Percentiles rank a stretch among this genome's conserved stretches.
These are phyloP conservation scores for Cryptosporidium tyzzeri DNA, from an alignment of 169 alveolate species.

Conservation along the genomic window DNA sequence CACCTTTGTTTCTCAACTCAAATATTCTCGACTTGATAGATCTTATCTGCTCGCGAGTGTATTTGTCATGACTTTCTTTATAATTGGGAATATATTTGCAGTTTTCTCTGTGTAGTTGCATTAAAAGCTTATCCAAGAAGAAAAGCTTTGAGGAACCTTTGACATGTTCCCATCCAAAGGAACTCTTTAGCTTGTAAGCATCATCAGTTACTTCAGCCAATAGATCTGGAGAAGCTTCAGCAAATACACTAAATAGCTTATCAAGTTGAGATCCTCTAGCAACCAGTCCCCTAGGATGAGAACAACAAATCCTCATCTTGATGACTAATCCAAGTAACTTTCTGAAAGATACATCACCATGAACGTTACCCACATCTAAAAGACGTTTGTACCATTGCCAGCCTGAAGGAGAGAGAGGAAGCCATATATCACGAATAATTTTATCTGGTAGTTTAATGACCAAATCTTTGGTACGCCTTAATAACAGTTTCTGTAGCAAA, in stretches of 20 bases:
- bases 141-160: slow-evolving; percentile 88
- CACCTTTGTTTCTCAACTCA: slow-evolving; percentile 61
- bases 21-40: slow-evolving; percentile 64
- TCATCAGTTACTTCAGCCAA: slow-evolving; percentile 76
- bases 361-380: slow-evolving; percentile 84
- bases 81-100: slow-evolving; percentile 84
- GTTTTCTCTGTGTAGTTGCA: slow-evolving; percentile 88
- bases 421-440: slow-evolving; percentile 91
- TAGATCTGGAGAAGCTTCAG: slow-evolving; percentile 75
- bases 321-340: slow-evolving; percentile 89
- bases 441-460: slow-evolving; percentile 90
- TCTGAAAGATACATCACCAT: slow-evolving; percentile 85
- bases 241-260: slow-evolving; percentile 84
- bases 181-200: slow-evolving; percentile 77
- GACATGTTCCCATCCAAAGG: slow-evolving; percentile 87
- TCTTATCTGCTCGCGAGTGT: slow-evolving; percentile 54
- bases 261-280: slow-evolving; percentile 86
- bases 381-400: slow-evolving; percentile 88
- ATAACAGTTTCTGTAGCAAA: slow-evolving; percentile 86
- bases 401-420: slow-evolving; percentile 87
- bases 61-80: slow-evolving; percentile 74
- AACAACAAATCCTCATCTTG: slow-evolving; percentile 91
- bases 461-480: slow-evolving; percentile 90
- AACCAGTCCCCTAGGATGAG: slow-evolving; percentile 90
- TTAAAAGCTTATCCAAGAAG: slow-evolving; percentile 89